Conservation (phyloP, 202 grass and related monocot species). For the Elaeis oleifera region DNA sequence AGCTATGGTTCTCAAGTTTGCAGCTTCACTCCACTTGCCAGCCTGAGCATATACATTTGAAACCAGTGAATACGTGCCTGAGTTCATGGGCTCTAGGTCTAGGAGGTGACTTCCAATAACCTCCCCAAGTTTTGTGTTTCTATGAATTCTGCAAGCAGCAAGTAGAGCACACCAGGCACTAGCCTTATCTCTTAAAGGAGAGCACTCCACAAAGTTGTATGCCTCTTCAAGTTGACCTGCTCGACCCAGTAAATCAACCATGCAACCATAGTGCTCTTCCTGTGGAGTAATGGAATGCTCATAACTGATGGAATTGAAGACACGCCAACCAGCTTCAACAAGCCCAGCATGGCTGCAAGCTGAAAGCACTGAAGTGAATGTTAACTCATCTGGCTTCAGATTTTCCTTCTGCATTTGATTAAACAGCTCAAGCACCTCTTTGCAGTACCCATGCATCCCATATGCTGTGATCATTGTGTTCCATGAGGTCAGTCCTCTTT, state of each 20-base stretch:
- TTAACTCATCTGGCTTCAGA: constrained; percentile 44
- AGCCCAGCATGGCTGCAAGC: constrained; percentile 59
- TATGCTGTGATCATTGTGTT: constrained; percentile 37
- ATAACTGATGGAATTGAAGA: constrained; percentile 47
- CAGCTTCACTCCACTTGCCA: constrained; percentile 49
- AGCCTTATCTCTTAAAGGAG: constrained; percentile 33
- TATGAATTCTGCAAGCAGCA: constrained; percentile 49
- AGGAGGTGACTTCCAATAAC: constrained; percentile 40
- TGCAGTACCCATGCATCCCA: constrained; percentile 47
- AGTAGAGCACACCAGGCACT: constrained; percentile 40
- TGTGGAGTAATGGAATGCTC: constrained; percentile 43
- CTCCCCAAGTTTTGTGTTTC: constrained; percentile 43
- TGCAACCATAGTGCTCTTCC: constrained; percentile 56
- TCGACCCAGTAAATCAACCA: constrained; percentile 50
- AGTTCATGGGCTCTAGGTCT: constrained; percentile 28
- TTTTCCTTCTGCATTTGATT: constrained; percentile 39
- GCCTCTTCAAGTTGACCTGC: constrained; percentile 53
- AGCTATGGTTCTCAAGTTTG: constrained; percentile 33
- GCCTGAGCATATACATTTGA: constrained; percentile 49
- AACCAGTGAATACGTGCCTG: constrained; percentile 52
- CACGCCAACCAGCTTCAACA: constrained; percentile 35
- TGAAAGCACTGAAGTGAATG: constrained; percentile 56
- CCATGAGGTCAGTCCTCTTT: constrained; percentile 5
- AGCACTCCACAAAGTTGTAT: constrained; percentile 38
- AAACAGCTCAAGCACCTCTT: constrained; percentile 45